These are phyloP conservation scores for Trametes versicolor DNA, from an alignment of 1,284 basidiomycete genomes.

Conservation along the genomic window DNA sequence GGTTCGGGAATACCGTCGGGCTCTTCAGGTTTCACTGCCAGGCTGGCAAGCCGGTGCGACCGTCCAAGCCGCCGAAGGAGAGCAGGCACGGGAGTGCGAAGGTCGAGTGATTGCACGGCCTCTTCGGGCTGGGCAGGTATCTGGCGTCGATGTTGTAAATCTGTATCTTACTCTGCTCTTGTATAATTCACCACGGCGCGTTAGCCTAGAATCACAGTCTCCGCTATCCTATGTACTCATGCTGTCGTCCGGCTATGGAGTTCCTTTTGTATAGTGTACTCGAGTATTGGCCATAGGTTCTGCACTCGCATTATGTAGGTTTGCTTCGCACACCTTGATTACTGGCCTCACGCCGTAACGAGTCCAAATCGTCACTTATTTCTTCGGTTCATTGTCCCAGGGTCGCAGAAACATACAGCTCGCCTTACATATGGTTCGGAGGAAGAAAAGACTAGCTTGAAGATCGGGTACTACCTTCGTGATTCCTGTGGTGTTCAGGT, in stretches of 20 bases:
- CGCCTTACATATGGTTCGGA: no score
- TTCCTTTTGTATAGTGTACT: background rate
- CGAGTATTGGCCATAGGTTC: no score
- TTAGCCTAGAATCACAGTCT: conserved; percentile 4
- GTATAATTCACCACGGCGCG: conserved; percentile 4
- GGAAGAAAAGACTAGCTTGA: no score
- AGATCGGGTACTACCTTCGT: no score
- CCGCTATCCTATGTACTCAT: background rate
- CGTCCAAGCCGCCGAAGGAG: conserved; percentile 28
- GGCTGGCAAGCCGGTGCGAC: conserved; percentile 1
- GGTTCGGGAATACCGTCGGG: conserved; percentile 85
- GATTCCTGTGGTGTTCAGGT: no score
- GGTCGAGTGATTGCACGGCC: conserved; percentile 15
- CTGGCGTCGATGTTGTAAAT: background rate
- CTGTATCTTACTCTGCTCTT: conserved; percentile 14
- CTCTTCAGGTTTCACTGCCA: conserved; percentile 51
- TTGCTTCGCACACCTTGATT: no score
- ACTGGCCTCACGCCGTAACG: no score
- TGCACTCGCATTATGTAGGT: no score
- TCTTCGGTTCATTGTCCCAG: no score
- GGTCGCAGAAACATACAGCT: no score
- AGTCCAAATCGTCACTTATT: no score
- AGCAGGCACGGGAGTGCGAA: conserved; percentile 22
- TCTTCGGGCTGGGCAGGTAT: background rate
- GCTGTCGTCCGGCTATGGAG: background rate